Conservation (phyloP, 1,139 yeast species). For the Taphrina sp. region DNA sequence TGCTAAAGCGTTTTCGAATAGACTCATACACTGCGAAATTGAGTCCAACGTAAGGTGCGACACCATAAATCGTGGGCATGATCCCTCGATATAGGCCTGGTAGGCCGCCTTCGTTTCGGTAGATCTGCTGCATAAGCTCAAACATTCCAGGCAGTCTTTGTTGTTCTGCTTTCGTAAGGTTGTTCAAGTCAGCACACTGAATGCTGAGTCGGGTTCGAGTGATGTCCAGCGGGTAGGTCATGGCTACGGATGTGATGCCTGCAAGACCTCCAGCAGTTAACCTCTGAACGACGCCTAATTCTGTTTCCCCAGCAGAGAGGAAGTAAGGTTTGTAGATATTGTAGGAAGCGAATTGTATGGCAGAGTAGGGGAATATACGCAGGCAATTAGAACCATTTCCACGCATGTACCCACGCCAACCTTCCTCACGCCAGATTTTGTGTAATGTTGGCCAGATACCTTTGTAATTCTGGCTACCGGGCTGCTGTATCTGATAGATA, state of each 20-base stretch:
- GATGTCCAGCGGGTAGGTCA: slow-evolving; percentile 88
- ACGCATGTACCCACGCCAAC: slow-evolving; percentile 79
- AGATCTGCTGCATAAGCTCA: slow-evolving; percentile 59
- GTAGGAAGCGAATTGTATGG: slow-evolving; percentile 88
- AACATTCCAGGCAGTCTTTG: slow-evolving; percentile 60
- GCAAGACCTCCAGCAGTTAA: slow-evolving; percentile 76
- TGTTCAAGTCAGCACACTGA: slow-evolving; percentile 69
- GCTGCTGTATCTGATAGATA: slow-evolving; percentile 82
- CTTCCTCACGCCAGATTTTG: slow-evolving; percentile 85
- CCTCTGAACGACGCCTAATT: slow-evolving; percentile 57
- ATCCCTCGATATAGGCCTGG: slow-evolving; percentile 78
- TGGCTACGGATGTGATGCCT: slow-evolving; percentile 75
- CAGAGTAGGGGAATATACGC: slow-evolving; percentile 88
- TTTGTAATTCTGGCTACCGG: slow-evolving; percentile 56
- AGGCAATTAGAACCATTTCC: slow-evolving; percentile 90
- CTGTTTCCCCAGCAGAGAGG: slow-evolving; percentile 41
- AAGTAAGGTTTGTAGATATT: slow-evolving; percentile 61
- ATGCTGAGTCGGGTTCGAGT: slow-evolving; percentile 85
- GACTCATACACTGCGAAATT: slow-evolving; percentile 88
- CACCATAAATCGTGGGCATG: slow-evolving; percentile 85
- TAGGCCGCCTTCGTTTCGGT: slow-evolving; percentile 75
- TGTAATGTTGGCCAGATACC: slow-evolving; percentile 75
- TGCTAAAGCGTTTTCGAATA: slow-evolving; percentile 56
- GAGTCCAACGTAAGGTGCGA: slow-evolving; percentile 92
- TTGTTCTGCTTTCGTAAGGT: slow-evolving; percentile 35